A percentile compares a stretch with the other conserved stretches of the same genome.
Conservation (phyloP, 495 filamentous ascomycete species). For the Paragyromitra xinjiangensis region DNA sequence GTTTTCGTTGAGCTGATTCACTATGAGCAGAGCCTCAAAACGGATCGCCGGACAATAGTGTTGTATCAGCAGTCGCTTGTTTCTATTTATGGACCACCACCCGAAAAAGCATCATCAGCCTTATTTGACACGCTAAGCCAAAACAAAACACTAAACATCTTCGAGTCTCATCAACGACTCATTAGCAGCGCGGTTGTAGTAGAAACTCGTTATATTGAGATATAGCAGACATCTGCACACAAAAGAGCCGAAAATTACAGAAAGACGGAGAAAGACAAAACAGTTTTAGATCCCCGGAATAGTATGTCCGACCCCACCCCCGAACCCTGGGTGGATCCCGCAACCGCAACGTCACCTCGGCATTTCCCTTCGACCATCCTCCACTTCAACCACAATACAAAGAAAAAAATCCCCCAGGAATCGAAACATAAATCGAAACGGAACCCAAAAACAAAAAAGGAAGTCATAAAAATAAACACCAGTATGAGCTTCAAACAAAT, state of each 20-base stretch:
- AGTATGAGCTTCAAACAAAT: slow-evolving; percentile 55
- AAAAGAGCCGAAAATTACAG: slow-evolving; percentile 54
- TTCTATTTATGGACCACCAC: slow-evolving; percentile 50
- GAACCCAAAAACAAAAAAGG: slow-evolving; percentile 47
- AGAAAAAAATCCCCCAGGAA: slow-evolving; percentile 38
- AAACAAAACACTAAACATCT: slow-evolving; percentile 51
- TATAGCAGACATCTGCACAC: slow-evolving; percentile 47
- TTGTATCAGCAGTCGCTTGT: slow-evolving; percentile 54
- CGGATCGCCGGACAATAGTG: slow-evolving; percentile 52
- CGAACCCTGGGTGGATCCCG: slow-evolving; percentile 47
- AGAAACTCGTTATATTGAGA: slow-evolving; percentile 51
- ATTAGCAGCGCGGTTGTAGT: slow-evolving; percentile 54
- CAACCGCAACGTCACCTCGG: slow-evolving; percentile 52
- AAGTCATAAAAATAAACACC: slow-evolving; percentile 55
- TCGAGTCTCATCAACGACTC: slow-evolving; percentile 50
- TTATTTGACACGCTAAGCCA: slow-evolving; percentile 45
- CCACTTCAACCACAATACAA: slow-evolving; percentile 46
- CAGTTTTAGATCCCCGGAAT: slow-evolving; percentile 53
- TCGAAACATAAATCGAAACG: slow-evolving; percentile 42
- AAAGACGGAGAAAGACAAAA: slow-evolving; percentile 49
- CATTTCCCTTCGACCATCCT: slow-evolving; percentile 39
- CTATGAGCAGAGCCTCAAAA: slow-evolving; percentile 50
- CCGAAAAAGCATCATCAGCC: slow-evolving; percentile 46
- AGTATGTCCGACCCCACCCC: slow-evolving; percentile 29
- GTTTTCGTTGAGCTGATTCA: slow-evolving; percentile 50